These are phyloP conservation scores for Cercophora newfieldiana DNA, from an alignment of 495 filamentous ascomycete species.

Conservation along the genomic window DNA sequence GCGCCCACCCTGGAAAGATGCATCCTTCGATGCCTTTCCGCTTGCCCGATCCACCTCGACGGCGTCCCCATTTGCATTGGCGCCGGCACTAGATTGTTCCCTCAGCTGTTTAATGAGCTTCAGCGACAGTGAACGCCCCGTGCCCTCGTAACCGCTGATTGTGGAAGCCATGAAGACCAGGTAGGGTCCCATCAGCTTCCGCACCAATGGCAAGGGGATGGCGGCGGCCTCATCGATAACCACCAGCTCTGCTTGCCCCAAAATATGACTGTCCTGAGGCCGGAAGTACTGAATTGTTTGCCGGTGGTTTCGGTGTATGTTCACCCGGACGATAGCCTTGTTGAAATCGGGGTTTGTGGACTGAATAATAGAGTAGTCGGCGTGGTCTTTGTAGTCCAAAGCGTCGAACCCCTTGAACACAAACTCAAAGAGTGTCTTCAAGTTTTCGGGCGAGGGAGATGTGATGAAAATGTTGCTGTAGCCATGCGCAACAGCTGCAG, in stretches of 20 bases:
- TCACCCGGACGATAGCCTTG: constrained; percentile 96
- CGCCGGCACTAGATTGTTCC: constrained; percentile 74
- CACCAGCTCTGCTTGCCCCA: constrained; percentile 93
- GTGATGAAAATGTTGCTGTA: constrained; percentile 99
- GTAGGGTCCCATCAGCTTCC: constrained; percentile 96
- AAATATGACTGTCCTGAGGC: constrained; percentile 89
- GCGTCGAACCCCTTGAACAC: constrained; percentile 98
- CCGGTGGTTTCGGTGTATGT: constrained; percentile 90
- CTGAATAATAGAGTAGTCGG: constrained; percentile 97
- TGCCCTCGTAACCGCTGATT: constrained; percentile 98
- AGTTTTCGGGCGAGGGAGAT: constrained; percentile 94
- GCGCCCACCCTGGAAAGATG: constrained; percentile 66
- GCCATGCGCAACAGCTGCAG: constrained; percentile 90
- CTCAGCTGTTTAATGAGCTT: constrained; percentile 97
- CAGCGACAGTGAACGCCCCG: constrained; percentile 88
- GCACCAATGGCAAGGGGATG: constrained; percentile 88
- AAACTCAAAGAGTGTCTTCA: constrained; percentile 98
- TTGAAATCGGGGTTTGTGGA: constrained; percentile 99
- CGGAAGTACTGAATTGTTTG: constrained; percentile 99
- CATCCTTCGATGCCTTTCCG: constrained; percentile 64
- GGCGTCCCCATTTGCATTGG: constrained; percentile 48
- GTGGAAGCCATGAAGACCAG: constrained; percentile 99
- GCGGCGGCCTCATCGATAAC: constrained; percentile 98
- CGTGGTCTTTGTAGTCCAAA: constrained; percentile 86
- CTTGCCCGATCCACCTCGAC: constrained; percentile 72